Evolutionary conservation across 1,284 basidiomycete species (phyloP).

Genomic region (Ustilago shanxiensis): DNA sequence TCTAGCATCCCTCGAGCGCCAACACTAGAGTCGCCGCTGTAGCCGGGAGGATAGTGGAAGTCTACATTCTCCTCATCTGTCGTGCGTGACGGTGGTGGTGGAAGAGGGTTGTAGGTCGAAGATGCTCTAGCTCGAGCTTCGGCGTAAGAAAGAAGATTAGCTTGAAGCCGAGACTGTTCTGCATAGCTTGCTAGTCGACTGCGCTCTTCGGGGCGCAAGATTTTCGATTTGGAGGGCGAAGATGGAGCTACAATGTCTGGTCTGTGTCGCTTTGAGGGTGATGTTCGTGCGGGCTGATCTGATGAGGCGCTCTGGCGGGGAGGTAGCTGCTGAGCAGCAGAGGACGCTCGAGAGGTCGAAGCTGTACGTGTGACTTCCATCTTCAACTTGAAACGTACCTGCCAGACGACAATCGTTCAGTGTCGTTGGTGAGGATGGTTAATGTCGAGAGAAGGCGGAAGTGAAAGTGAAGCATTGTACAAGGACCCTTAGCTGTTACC

Average conservation of each 20-base stretch:
- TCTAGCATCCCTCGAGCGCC: conserved; percentile 31
- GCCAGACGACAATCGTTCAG: too few species aligned
- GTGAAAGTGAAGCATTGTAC: not conserved
- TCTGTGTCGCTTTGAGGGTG: conserved; percentile 14
- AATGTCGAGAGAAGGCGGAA: not conserved
- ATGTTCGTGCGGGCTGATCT: not conserved
- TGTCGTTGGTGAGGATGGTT: not conserved
- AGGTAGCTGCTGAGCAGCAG: not conserved
- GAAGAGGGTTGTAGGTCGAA: not conserved
- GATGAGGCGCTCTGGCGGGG: not conserved
- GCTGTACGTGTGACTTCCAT: conserved; percentile 37
- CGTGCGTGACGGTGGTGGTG: not conserved
- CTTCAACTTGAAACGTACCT: too few species aligned
- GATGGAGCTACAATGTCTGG: conserved; percentile 30
- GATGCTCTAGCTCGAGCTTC: conserved; percentile 31
- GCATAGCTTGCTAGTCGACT: conserved; percentile 11
- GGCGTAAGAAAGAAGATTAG: conserved; percentile 31
- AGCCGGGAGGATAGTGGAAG: conserved; percentile 32
- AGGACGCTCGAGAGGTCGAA: conserved; percentile 13
- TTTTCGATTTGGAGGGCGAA: conserved; percentile 26
- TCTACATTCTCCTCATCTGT: not conserved
- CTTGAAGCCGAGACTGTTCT: conserved; percentile 23
- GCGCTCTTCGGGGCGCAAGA: not conserved
- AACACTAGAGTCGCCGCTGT: not conserved
- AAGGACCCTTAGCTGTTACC: not conserved